These are phyloP conservation scores for Xylariaceae sp. DNA, from an alignment of 2,329 filamentous ascomycete genomes.

Conservation along the genomic window DNA sequence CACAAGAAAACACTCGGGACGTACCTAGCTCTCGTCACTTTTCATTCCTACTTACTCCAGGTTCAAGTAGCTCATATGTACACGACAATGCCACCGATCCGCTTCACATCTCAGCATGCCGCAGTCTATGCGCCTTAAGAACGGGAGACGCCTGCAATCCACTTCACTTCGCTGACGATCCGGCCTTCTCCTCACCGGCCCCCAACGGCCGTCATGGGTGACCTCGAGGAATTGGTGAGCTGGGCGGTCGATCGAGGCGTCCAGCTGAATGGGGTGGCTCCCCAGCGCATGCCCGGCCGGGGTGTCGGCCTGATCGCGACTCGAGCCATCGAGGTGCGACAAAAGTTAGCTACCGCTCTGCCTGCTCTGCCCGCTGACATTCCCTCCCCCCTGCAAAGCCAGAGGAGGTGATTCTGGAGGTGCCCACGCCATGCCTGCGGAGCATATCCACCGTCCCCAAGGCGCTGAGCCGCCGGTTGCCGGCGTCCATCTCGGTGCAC, in stretches of 20 bases:
- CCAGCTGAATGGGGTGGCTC: conserved; percentile 57
- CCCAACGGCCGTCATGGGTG: no score
- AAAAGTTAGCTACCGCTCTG: not conserved
- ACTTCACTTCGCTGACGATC: no score
- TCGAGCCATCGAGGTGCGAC: conserved; percentile 54
- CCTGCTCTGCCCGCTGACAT: not conserved
- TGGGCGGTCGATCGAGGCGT: conserved; percentile 65
- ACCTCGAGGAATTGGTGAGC: conserved; percentile 50
- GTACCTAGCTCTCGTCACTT: no score
- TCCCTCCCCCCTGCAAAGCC: conserved; percentile 29
- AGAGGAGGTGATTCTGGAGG: conserved; percentile 54
- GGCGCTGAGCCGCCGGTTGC: conserved; percentile 42
- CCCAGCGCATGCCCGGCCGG: conserved; percentile 59
- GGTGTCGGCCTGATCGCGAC: conserved; percentile 74
- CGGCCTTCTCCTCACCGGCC: no score
- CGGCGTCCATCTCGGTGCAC: conserved; percentile 54
- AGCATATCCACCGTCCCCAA: conserved; percentile 54
- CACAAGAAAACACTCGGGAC: no score
- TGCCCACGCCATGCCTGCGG: conserved; percentile 57
- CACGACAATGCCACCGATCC: no score
- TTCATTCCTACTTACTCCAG: no score
- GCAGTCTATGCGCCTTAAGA: no score
- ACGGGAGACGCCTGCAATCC: no score
- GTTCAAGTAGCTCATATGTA: no score
- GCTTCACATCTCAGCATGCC: no score